Base-by-base conservation (phyloP, 164 flowering plant species). In the Taxillus chinensis region DNA sequence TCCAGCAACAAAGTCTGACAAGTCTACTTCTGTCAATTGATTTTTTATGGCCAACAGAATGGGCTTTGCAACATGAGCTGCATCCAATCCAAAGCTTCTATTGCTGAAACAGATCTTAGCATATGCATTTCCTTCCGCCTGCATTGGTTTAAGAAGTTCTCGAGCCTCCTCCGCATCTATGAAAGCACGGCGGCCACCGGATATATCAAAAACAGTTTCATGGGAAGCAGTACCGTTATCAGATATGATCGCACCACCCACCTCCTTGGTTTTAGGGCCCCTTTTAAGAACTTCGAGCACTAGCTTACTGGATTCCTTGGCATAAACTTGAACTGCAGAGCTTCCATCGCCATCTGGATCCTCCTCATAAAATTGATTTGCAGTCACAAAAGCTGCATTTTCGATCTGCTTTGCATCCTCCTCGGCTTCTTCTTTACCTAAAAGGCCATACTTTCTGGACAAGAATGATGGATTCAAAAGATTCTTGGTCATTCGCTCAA, bases 1-100 rank as follows among this genome's bases (percentile, higher is more conserved):
- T 53, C 90, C 90, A n/a, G 90, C 90, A 61, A 84, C 68, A 67
- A 84, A 76, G 74, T 84, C 90, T 39, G 90, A 84, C 15, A 84
- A 71, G 67, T 84, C 86, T 17, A 80, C 85, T 61, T 78, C 90
- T 11, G 63, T 78, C 71, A 84, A 61, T 56, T 80, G 83, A 73
- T 77, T 71, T 66, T 78, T 82, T 7, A 84, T 56, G 9, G 80
- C 76, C 14, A 65, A 45, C 67, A 84, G 62, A 39, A 82, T 70
- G 10, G 82, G 82, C n/a, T 68, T 77, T 59, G 78, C 86, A 65
- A 80, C 77, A 48, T 57, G 73, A 7, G 86, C 85, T 15, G 90
- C 90, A 57, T 70, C 83, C 62, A 70, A 48, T 41, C 90, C 86
- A 72, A 84, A 84, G 61, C 90, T 84, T 67, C 82, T 76, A 62